Evolutionary conservation across 306 rosid genomes (phyloP), one percentile per base, ranked within the genome.

Genomic region (Corylus heterophylla): DNA sequence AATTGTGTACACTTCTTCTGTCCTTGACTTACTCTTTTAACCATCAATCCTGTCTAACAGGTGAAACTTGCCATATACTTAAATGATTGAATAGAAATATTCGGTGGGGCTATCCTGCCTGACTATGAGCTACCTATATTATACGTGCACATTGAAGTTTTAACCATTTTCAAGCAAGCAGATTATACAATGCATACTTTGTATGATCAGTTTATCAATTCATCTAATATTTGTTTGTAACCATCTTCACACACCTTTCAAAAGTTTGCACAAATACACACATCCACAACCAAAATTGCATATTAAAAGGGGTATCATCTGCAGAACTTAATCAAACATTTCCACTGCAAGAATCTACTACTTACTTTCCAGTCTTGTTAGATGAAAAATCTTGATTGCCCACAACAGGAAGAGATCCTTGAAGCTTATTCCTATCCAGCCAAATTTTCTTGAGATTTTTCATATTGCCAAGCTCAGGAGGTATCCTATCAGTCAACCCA

Each of bases 391-490:
- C 79, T 42, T 78, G 78, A 81, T 62, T 75, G 67, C 82, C 76
- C 35, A 86, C 86, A 61, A 89, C 93, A 63, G 92, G 98, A 89
- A 95, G 42, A 17, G 86, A 63, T 79, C 99, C 99, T 82, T 86
- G 98, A 78, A 95, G 86, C 86, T 79, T 92, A 86, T 95, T 95
- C 85, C 99, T 89, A 85, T 91, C 98, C 80, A 95, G 78, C 84
- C 85, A 76, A 85, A 95, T 90, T 78, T 93, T 97, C 88, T 86
- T 74, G 76, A 95, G 98, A 82, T 82, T 63, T 71, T 54, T 86
- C 94, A 95, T 88, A 69, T 90, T 90, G 35, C 97, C 97, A 80
- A 95, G 84, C 80, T 87, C 90, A 7, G 84, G 56, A 70, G 97
- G 98, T 79, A 95, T 79, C 75, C 58, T 77, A 44, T 97, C 98